These are phyloP conservation scores for Gastrolobium bilobum DNA, from an alignment of 306 rosid genomes.

Conservation along the genomic window DNA sequence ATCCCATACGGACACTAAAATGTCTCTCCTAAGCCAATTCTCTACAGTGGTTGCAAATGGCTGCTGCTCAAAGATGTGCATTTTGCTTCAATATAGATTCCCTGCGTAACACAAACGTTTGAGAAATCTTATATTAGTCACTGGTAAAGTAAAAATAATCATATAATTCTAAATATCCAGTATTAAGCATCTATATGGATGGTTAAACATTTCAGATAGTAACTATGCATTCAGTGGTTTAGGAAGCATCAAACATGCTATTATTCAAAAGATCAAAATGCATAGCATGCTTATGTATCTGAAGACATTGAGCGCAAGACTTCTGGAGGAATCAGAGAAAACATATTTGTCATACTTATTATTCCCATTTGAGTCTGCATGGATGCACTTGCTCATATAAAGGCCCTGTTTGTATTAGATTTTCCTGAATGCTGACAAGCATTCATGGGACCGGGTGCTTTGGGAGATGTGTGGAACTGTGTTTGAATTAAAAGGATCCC, in stretches of 20 bases:
- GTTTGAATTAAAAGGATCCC: neutral
- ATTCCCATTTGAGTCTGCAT: neutral
- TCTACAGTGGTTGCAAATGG: constrained; percentile 35
- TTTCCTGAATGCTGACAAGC: neutral
- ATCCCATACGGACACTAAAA: constrained; percentile 38
- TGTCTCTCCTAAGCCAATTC: constrained; percentile 35
- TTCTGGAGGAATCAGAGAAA: neutral
- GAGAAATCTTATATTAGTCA: constrained; percentile 26
- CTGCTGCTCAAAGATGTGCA: neutral
- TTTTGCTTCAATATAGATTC: constrained; percentile 39
- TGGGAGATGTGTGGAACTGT: constrained; percentile 16
- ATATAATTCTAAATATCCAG: constrained; percentile 19
- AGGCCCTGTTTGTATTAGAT: constrained; percentile 14
- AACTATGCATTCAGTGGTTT: neutral
- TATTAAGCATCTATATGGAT: constrained; percentile 8
- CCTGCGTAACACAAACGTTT: constrained; percentile 45
- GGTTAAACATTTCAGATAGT: constrained; percentile 28
- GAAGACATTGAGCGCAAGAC: constrained; percentile 1
- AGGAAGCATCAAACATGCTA: constrained; percentile 16
- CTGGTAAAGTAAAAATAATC: constrained; percentile 15
- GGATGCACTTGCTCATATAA: constrained; percentile 13
- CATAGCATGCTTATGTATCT: constrained; percentile 14
- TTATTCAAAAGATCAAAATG: constrained; percentile 16
- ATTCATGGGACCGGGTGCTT: neutral
- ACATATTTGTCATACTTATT: neutral